A percentile compares a stretch with the other conserved stretches of the same genome.
Evolutionary conservation across 192 early-diverging fungal genomes (phyloP).

Genomic region (Gryganskiella cystojenkinii): DNA sequence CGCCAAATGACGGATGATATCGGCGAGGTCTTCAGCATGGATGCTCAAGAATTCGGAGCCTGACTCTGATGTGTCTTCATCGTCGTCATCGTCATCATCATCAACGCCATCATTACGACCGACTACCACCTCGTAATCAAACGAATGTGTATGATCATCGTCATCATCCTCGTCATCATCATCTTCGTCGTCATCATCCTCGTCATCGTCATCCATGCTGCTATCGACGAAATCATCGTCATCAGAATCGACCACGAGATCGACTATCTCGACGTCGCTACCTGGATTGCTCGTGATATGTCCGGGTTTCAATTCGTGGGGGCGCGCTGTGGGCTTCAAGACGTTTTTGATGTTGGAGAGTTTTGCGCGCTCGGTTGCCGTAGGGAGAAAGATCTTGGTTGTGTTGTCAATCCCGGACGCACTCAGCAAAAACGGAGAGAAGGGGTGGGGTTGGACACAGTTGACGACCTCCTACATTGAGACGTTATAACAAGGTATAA

Average conservation of each 20-base stretch:
- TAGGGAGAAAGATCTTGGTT: slow-evolving; percentile 74
- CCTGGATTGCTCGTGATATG: too few species aligned
- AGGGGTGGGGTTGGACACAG: slow-evolving; percentile 68
- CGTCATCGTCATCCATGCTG: not conserved
- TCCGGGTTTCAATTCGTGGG: slow-evolving; percentile 14
- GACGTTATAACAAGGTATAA: not conserved
- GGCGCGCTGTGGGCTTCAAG: not conserved
- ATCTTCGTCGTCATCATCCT: not conserved
- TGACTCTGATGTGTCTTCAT: not conserved
- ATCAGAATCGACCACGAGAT: not conserved
- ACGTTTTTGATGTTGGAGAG: slow-evolving; percentile 40
- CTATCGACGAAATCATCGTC: slow-evolving; percentile 10
- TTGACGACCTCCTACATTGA: slow-evolving; percentile 50
- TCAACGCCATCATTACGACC: too few species aligned
- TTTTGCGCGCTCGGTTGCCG: slow-evolving; percentile 27
- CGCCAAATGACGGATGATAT: not conserved
- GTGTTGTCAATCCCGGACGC: slow-evolving; percentile 83
- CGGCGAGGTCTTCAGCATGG: not conserved
- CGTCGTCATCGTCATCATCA: slow-evolving; percentile 15
- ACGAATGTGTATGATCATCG: not conserved
- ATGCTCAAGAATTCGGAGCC: too few species aligned
- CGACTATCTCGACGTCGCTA: not conserved
- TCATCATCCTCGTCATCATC: not conserved
- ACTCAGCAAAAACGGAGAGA: slow-evolving; percentile 61
- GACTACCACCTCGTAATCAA: too few species aligned